Conservation (phyloP, 2,329 filamentous ascomycete genomes). For the Fusarium sp. region DNA sequence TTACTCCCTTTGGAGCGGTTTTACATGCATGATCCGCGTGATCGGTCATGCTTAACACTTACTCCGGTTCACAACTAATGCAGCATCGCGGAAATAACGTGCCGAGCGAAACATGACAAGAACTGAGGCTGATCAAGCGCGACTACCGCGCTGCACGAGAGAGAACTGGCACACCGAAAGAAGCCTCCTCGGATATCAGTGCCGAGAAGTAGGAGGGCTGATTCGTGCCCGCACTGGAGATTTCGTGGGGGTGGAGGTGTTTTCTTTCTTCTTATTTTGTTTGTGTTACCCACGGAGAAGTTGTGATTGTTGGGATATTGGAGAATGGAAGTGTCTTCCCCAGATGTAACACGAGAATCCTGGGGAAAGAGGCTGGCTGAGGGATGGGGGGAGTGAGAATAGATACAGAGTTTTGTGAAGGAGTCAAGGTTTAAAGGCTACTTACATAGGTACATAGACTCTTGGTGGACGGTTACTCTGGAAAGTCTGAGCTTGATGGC, state of each 20-base stretch:
- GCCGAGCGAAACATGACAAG: slow-evolving; percentile 19
- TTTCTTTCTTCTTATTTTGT: neutral
- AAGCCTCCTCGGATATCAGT: slow-evolving; percentile 24
- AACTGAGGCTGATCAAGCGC: slow-evolving; percentile 22
- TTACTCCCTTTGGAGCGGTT: neutral
- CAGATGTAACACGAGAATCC: neutral
- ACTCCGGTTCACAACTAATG: slow-evolving; percentile 1
- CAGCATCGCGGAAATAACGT: slow-evolving; percentile 29
- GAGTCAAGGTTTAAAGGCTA: neutral
- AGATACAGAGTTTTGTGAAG: neutral
- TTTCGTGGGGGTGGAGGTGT: slow-evolving; percentile 12
- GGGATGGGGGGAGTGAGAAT: slow-evolving; percentile 13
- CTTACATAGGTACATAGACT: neutral
- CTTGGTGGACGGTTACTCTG: neutral
- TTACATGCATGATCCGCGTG: neutral
- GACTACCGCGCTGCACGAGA: neutral
- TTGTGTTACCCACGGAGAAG: neutral
- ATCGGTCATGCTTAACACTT: neutral
- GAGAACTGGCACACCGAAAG: slow-evolving; percentile 15
- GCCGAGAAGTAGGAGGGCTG: slow-evolving; percentile 20
- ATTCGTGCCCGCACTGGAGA: slow-evolving; percentile 35
- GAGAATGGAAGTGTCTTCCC: neutral
- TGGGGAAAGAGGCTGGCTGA: neutral
- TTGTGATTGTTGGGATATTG: neutral
- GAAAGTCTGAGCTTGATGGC: neutral